phyloP scores from a whole-genome alignment of 257 asterid genomes.

The Solanum boliviense region DNA sequence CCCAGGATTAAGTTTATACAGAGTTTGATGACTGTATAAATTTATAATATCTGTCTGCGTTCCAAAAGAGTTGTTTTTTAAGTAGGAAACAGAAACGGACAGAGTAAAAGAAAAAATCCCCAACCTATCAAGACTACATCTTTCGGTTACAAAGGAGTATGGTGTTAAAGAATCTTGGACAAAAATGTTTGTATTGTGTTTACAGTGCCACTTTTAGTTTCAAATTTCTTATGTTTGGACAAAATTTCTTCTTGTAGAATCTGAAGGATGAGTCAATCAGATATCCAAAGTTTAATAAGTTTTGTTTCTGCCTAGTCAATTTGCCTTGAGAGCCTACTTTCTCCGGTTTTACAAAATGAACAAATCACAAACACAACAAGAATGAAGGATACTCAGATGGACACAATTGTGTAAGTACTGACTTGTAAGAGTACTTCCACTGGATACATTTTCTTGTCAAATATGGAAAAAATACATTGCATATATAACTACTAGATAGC shows the following conservation, averaged over 20 bases:
- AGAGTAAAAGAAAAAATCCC: too few relatives aligned
- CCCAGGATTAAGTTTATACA: too few relatives aligned
- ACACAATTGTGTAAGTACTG: background rate
- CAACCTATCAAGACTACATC: background rate
- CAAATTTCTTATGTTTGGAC: background rate
- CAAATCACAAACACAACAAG: background rate
- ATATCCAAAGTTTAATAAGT: background rate
- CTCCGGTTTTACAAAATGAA: background rate
- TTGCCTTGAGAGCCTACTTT: background rate
- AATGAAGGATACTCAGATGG: background rate
- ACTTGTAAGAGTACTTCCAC: background rate
- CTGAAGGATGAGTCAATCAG: background rate
- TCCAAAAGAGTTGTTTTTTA: background rate
- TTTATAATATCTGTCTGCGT: too few relatives aligned
- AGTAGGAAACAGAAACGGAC: background rate
- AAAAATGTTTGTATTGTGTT: slow-evolving; percentile 10
- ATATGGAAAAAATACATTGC: too few relatives aligned
- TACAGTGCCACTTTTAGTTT: background rate
- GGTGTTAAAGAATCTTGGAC: slow-evolving; percentile 27
- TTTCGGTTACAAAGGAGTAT: slow-evolving; percentile 18
- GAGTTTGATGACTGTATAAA: too few relatives aligned
- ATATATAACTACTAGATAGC: too few relatives aligned
- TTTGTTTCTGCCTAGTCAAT: background rate
- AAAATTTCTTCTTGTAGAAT: background rate
- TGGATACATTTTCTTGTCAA: background rate